Percentiles rank a stretch among this genome's conserved stretches.
Conservation (phyloP, 2,329 filamentous ascomycete species). For the Xylaria sp. region DNA sequence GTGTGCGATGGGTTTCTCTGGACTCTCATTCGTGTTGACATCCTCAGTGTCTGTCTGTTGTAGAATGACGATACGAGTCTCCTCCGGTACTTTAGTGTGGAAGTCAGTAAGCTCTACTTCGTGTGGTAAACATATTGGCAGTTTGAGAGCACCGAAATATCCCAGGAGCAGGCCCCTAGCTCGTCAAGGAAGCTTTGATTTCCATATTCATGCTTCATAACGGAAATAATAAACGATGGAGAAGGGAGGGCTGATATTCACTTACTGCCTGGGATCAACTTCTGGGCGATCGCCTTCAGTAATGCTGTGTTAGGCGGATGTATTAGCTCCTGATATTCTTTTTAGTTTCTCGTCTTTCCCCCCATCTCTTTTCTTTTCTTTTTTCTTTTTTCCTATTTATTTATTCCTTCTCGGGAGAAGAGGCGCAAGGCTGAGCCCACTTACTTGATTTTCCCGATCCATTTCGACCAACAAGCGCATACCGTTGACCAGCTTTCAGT, state of each 20-base stretch:
- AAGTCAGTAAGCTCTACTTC: not conserved
- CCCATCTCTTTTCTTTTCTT: not conserved
- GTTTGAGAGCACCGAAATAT: not conserved
- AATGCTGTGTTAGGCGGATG: slow-evolving; percentile 55
- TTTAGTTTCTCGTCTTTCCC: not conserved
- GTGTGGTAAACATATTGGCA: not conserved
- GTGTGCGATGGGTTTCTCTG: slow-evolving; percentile 20
- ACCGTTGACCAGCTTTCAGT: slow-evolving; percentile 74
- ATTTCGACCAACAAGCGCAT: slow-evolving; percentile 81
- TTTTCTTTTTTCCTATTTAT: not conserved
- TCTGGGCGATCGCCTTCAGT: slow-evolving; percentile 75
- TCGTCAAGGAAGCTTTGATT: not conserved
- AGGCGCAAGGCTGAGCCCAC: slow-evolving; percentile 28
- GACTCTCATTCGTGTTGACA: slow-evolving; percentile 36
- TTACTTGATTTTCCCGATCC: slow-evolving; percentile 82
- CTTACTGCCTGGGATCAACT: slow-evolving; percentile 72
- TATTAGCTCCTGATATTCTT: not conserved
- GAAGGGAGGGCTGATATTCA: too few relatives aligned
- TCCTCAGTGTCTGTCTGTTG: slow-evolving; percentile 66
- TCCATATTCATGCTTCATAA: not conserved
- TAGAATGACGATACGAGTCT: slow-evolving; percentile 68
- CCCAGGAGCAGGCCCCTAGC: not conserved
- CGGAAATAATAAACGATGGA: too few relatives aligned
- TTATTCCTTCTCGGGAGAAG: not conserved
- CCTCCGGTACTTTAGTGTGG: slow-evolving; percentile 56